Evolutionary conservation across 106 monocot species (phyloP), one percentile per base, ranked within the genome.

Genomic region (Dendrobium officinale): DNA sequence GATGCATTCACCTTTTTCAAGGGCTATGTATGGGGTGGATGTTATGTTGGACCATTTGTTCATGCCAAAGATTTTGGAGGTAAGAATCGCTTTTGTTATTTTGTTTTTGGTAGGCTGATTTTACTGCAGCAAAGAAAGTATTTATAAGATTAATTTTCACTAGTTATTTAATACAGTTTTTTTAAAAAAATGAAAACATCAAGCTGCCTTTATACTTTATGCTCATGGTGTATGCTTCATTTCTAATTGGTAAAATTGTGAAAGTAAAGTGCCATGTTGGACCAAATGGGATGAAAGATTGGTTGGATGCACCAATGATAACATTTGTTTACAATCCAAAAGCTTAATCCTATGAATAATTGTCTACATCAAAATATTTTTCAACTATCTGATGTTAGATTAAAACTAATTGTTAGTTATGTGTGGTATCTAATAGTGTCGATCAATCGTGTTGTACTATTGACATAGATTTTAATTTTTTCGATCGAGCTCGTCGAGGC

Each of bases 61-160:
- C 75, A 88, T 87, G 86, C 99, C 99, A 33, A 99, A 99, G 86
- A 85, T 99, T 37, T 88, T 99, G 84, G 99, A 99, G 99, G 99
- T 95, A 91, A 44, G 45, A 3, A 19, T 31, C 4, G 15, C 43
- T 1, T n/a, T 15, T 70, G 37, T 37, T 37, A 3, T 24, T 41
- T 51, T 77, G 47, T 37, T 42, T 18, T 19, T 64, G 31, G 70
- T 80, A 42, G 37, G 37, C 37, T 37, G 37, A 37, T 37, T 37
- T 16, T 41, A 51, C 70, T 77, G 4, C 44, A 79, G 55, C 10
- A 10, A 67, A 45, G 37, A 37, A 37, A 37, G 37, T 37, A 37
- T 20, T 6, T 2, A 31, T 10, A 70, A 37, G 1, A 10, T 70
- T 31, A 15, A 70, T 70, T 37, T 27, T 31, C 26, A 37, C 15